A percentile compares a stretch with the other conserved stretches of the same genome.
These are phyloP conservation scores for Trametes meyenii DNA, from an alignment of 768 basidiomycete genomes.

Conservation along the genomic window DNA sequence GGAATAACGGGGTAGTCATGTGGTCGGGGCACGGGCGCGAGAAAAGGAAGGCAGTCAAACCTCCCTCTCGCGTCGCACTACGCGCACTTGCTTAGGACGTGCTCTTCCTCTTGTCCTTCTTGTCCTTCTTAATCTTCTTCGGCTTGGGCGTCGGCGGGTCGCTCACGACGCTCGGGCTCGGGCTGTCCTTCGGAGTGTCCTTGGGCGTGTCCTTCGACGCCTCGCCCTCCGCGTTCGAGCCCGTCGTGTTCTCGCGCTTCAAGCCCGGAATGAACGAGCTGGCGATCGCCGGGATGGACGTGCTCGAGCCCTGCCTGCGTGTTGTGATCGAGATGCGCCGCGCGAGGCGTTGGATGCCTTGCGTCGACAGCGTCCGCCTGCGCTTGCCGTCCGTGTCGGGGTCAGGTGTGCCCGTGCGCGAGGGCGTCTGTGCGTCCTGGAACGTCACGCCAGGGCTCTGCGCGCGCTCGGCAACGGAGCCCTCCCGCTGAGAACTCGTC, in stretches of 20 bases:
- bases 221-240: conserved; percentile 30
- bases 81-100: conserved; percentile 36
- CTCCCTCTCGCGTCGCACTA: not conserved
- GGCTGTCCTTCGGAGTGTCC: conserved; percentile 58
- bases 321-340: conserved; percentile 70
- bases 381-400: conserved; percentile 75
- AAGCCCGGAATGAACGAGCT: conserved; percentile 50
- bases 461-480: conserved; percentile 32
- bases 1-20: conserved; percentile 18
- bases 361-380: conserved; percentile 73
- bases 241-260: conserved; percentile 51
- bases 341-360: conserved; percentile 84
- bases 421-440: conserved; percentile 58
- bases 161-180: conserved; percentile 53
- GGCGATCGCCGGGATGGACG: conserved; percentile 47
- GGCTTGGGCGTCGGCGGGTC: conserved; percentile 49
- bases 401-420: conserved; percentile 73
- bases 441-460: conserved; percentile 64
- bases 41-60: not conserved
- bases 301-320: conserved; percentile 53
- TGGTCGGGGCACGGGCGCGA: conserved; percentile 10
- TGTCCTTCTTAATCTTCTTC: conserved; percentile 59
- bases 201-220: conserved; percentile 30
- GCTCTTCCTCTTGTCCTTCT: conserved; percentile 63
- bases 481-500: conserved; percentile 35